phyloP scores from a whole-genome alignment of 352 stramenopile species.

The Pythium phragmiticola region DNA sequence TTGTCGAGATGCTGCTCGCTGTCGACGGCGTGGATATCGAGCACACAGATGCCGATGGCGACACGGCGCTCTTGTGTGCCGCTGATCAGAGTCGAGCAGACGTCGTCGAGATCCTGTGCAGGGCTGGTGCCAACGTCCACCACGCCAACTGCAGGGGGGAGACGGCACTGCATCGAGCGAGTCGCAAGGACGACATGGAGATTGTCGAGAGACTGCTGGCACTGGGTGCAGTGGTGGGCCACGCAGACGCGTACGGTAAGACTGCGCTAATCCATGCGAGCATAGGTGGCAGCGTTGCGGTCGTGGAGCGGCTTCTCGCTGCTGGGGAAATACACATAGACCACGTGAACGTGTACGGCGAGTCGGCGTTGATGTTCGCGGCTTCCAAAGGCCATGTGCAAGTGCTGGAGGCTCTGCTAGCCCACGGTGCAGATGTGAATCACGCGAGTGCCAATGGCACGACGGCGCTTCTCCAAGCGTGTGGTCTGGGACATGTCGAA shows the following conservation, averaged over 20 bases:
- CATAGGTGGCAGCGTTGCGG: too few species aligned
- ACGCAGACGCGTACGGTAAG: not conserved
- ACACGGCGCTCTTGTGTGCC: not conserved
- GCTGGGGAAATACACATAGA: not conserved
- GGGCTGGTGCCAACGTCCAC: not conserved
- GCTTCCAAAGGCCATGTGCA: not conserved
- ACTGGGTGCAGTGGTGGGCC: not conserved
- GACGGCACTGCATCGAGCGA: not conserved
- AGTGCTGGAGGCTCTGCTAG: not conserved
- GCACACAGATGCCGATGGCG: too few species aligned
- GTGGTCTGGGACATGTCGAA: not conserved
- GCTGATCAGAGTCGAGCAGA: not conserved
- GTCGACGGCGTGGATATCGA: not conserved
- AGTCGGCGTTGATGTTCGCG: not conserved
- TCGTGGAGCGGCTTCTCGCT: not conserved
- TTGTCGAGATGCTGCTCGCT: conserved; percentile 1
- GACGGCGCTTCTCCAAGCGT: not conserved
- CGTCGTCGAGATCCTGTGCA: not conserved
- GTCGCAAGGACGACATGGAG: not conserved
- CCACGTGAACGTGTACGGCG: not conserved
- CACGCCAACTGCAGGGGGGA: not conserved
- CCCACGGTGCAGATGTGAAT: not conserved
- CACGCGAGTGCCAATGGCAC: not conserved
- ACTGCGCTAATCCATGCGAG: not conserved
- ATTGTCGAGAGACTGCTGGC: not conserved